phyloP scores from a whole-genome alignment of 2,329 filamentous ascomycete genomes.

The Arthrobotrys entomopaga region DNA sequence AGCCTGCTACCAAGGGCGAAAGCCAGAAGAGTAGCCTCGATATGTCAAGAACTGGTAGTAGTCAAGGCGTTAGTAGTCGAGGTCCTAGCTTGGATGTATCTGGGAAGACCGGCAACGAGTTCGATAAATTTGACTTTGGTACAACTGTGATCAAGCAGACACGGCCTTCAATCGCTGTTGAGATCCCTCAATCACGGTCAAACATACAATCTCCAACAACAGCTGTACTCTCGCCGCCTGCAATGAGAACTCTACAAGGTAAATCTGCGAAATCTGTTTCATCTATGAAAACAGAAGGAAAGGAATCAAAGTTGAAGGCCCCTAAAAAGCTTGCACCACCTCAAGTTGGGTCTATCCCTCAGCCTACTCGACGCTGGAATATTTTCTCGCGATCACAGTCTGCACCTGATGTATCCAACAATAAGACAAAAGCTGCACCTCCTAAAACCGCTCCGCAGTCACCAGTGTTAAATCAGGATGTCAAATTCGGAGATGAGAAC shows the following conservation, averaged over 20 bases:
- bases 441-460: conserved; percentile 40
- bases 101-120: conserved; percentile 26
- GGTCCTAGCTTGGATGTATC: conserved; percentile 45
- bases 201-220: conserved; percentile 35
- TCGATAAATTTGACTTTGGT: conserved; percentile 44
- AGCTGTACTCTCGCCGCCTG: conserved; percentile 22
- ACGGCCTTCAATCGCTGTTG: conserved; percentile 21
- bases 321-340: conserved; percentile 26
- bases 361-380: conserved; percentile 42
- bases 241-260: conserved; percentile 11
- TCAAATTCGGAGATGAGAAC: conserved; percentile 36
- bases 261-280: conserved; percentile 22
- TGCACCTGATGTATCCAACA: conserved; percentile 42
- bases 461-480: conserved; percentile 29
- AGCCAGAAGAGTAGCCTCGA: conserved; percentile 52
- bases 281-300: conserved; percentile 27
- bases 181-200: conserved; percentile 37
- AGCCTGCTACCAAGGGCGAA: conserved; percentile 32
- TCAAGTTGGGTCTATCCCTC: conserved; percentile 24
- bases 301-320: conserved; percentile 41
- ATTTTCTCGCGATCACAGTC: conserved; percentile 41
- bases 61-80: conserved; percentile 39
- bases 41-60: conserved; percentile 42
- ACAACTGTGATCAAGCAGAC: conserved; percentile 23
- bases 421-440: conserved; percentile 8